Base-by-base conservation (phyloP, 768 basidiomycete species). In the Amanita jacksonii region DNA sequence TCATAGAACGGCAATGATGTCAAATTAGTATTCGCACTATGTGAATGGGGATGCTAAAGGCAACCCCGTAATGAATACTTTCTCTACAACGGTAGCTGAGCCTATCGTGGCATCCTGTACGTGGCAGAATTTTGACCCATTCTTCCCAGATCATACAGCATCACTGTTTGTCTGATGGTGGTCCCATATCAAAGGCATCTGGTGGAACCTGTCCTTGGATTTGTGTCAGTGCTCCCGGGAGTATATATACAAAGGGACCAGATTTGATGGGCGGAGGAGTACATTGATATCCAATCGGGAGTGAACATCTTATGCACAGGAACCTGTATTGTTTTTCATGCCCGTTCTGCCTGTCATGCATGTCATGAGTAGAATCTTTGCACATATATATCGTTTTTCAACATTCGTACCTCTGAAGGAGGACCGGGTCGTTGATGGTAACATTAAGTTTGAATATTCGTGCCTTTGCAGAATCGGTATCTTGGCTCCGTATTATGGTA, bases 21-120 rank as follows among this genome's bases (percentile, higher is more conserved):
- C 68, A 69, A n/a, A 64, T 41, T 63, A 58, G 2, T 65, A 80
- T 84, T 81, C 79, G 80, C 78, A 83, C 81, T 83, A 77, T 77
- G 74, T 65, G 81, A 85, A 73, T 65, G 57, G 59, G 59, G 61
- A 57, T 63, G 57, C 48, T 60, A 60, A 52, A 6, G 27, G 27
- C 57, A 61, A 60, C 56, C 60, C 64, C 59, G 69, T 70, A 43
- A 56, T 77, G 79, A 78, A 58, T 68, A 61, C 63, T 61, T 60
- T 68, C 10, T 75, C 79, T 85, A 85, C 83, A 85, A 85, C 82
- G 83, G 82, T 85, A 85, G 71, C 82, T 85, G 82, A 85, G 63
- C 69, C 61, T 44, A 49, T 52, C 39, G 39, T 51, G 25, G 22
- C 30, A 27, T 41, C 43, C 32, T 41, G 42, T 43, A 18, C n/a